phyloP scores from a whole-genome alignment of 2,329 filamentous ascomycete species.

The Cordyceps cateniannulata region DNA sequence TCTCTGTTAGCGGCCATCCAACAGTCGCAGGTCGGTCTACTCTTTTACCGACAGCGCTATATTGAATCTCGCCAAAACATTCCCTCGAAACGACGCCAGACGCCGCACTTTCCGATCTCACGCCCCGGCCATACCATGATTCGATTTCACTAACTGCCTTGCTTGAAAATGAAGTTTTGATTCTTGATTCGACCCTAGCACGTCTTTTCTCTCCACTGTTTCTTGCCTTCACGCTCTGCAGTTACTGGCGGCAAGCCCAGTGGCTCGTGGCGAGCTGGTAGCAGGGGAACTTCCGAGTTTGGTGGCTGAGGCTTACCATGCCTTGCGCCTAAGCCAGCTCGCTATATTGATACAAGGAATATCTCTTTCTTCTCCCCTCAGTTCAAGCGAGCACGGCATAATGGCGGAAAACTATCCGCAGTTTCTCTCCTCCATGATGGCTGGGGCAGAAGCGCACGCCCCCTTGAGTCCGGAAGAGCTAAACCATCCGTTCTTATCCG shows the following conservation, averaged over 20 bases:
- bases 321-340: background rate
- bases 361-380: background rate
- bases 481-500: slow-evolving; percentile 19
- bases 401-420: slow-evolving; percentile 54
- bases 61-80: background rate
- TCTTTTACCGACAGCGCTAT: background rate
- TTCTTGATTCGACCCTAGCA: background rate
- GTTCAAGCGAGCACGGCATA: background rate
- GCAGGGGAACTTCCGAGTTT: background rate
- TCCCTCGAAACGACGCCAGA: background rate
- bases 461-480: slow-evolving; percentile 34
- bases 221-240: background rate
- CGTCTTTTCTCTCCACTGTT: background rate
- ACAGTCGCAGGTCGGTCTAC: background rate
- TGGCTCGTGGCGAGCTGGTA: background rate
- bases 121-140: background rate
- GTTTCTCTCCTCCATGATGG: slow-evolving; percentile 49
- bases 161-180: background rate
- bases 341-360: background rate
- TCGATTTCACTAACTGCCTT: background rate
- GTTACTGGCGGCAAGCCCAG: background rate
- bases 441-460: slow-evolving; percentile 35
- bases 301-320: background rate
- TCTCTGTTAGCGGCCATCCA: background rate
- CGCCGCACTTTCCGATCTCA: background rate